Conservation (phyloP, 441 rosid species). For the Mallotus repandus region DNA sequence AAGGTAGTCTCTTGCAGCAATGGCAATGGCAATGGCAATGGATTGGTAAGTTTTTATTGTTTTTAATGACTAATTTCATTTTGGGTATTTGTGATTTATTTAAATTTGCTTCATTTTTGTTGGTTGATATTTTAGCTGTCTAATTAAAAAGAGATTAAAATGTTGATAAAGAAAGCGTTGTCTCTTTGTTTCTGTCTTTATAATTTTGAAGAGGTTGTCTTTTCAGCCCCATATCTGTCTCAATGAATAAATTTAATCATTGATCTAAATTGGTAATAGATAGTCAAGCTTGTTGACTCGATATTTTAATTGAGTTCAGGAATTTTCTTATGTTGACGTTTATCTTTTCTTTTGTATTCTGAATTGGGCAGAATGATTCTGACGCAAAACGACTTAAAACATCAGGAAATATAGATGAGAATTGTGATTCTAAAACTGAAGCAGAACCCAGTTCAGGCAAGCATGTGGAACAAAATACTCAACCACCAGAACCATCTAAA, state of each 20-base stretch:
- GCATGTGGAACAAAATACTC: conserved; percentile 46
- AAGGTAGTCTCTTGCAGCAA: conserved; percentile 51
- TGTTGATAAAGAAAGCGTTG: conserved; percentile 12
- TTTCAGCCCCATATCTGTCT: neutral
- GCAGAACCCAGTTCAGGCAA: conserved; percentile 53
- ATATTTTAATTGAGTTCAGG: neutral
- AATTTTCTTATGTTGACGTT: neutral
- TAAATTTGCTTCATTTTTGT: neutral
- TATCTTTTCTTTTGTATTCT: conserved; percentile 10
- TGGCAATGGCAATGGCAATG: conserved; percentile 43
- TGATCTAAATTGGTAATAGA: conserved; percentile 7
- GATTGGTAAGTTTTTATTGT: conserved; percentile 37
- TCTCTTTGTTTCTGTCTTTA: conserved; percentile 10
- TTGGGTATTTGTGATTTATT: conserved; percentile 16
- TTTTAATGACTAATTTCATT: conserved; percentile 10
- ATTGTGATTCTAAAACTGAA: conserved; percentile 40
- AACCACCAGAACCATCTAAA: conserved; percentile 54
- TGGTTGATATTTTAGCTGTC: neutral
- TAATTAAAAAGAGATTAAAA: conserved; percentile 8
- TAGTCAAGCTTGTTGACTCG: neutral
- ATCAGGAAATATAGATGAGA: conserved; percentile 44
- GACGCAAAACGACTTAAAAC: conserved; percentile 51
- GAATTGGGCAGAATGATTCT: conserved; percentile 41
- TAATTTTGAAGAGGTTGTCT: conserved; percentile 1
- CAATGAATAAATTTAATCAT: conserved; percentile 4